These are phyloP conservation scores for Fusarium decemcellulare DNA, from an alignment of 2,329 filamentous ascomycete species.

Conservation along the genomic window DNA sequence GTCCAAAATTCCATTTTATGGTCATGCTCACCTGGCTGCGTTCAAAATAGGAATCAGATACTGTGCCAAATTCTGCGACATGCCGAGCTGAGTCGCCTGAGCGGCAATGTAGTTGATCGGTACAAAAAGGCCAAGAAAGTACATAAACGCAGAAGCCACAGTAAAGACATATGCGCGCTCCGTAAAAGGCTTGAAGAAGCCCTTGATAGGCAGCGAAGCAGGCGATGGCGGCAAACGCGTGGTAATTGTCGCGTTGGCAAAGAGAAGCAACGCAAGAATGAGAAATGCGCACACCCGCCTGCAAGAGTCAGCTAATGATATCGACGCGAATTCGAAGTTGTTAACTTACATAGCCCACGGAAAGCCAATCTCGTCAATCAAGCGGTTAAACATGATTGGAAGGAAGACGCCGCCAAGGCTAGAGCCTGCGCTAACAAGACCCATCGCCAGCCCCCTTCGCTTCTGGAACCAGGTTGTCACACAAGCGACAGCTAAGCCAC, in stretches of 20 bases:
- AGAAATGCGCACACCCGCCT: slow-evolving; percentile 54
- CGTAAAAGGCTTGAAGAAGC: slow-evolving; percentile 12
- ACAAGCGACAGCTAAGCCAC: slow-evolving; percentile 8
- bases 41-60: slow-evolving; percentile 57
- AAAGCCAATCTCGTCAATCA: slow-evolving; percentile 54
- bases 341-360: slow-evolving; percentile 54
- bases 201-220: not conserved
- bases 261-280: slow-evolving; percentile 50
- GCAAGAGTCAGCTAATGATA: not conserved
- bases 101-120: slow-evolving; percentile 56
- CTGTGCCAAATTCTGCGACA: slow-evolving; percentile 48
- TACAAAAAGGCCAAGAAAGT: slow-evolving; percentile 51
- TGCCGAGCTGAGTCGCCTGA: slow-evolving; percentile 48
- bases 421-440: slow-evolving; percentile 53
- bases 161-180: slow-evolving; percentile 15
- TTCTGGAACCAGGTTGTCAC: slow-evolving; percentile 49
- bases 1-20: not conserved
- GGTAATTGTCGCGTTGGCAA: slow-evolving; percentile 52
- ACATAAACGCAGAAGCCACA: slow-evolving; percentile 49
- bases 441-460: slow-evolving; percentile 54
- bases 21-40: slow-evolving; percentile 44
- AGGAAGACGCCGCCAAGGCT: slow-evolving; percentile 57
- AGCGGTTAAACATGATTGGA: slow-evolving; percentile 56
- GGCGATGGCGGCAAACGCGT: slow-evolving; percentile 37
- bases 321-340: not conserved